Evolutionary conservation across 805 yeast genomes (phyloP).

Genomic region (Blastobotrys chiropterorum): DNA sequence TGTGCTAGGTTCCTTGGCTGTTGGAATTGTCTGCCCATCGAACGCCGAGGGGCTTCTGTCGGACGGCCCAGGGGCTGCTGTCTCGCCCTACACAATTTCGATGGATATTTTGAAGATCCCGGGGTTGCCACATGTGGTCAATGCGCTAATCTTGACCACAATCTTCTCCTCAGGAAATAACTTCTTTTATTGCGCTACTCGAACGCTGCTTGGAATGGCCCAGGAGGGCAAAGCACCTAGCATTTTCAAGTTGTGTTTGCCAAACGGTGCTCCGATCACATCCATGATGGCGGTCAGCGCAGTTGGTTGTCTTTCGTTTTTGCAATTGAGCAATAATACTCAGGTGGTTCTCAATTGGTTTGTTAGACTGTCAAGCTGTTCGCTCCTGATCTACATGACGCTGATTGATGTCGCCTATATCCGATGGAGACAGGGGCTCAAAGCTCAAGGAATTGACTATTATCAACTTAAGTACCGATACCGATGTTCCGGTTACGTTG

Average conservation of each 20-base stretch:
- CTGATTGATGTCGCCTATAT: constrained; percentile 64
- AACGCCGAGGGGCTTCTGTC: constrained; percentile 54
- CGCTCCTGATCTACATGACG: constrained; percentile 71
- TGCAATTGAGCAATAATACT: constrained; percentile 45
- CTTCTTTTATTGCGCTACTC: constrained; percentile 64
- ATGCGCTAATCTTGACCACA: constrained; percentile 66
- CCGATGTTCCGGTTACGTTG: constrained; percentile 56
- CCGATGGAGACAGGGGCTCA: constrained; percentile 60
- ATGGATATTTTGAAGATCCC: constrained; percentile 50
- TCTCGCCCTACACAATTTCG: constrained; percentile 77
- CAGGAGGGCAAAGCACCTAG: constrained; percentile 68
- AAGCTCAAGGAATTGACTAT: constrained; percentile 57
- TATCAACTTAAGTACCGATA: constrained; percentile 73
- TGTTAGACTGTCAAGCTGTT: constrained; percentile 70
- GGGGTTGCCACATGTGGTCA: constrained; percentile 66
- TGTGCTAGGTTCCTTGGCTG: constrained; percentile 67
- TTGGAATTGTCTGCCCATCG: constrained; percentile 69
- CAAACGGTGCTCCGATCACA: constrained; percentile 63
- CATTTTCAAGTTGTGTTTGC: constrained; percentile 54
- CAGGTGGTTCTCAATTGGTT: constrained; percentile 37
- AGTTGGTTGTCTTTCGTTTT: constrained; percentile 63
- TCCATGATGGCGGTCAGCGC: constrained; percentile 44
- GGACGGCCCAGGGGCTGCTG: constrained; percentile 46
- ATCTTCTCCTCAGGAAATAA: constrained; percentile 84
- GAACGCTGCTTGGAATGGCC: constrained; percentile 65